Percentiles rank a stretch among this genome's conserved stretches.
Conservation (phyloP, 1,284 basidiomycete genomes). For the Ceratobasidium sp. region DNA sequence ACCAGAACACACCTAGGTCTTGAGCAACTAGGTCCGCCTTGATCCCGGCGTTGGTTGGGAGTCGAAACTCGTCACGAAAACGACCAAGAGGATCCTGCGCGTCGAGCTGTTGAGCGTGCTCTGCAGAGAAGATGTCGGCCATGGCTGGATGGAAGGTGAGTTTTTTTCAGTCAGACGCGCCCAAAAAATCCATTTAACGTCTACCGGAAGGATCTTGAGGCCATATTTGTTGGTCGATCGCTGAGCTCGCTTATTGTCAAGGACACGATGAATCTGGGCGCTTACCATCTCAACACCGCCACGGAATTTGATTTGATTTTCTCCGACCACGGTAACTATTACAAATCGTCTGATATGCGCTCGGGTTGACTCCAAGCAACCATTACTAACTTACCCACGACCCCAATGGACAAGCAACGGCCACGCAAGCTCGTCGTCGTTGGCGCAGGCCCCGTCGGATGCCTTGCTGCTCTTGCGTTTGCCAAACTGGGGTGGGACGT, state of each 20-base stretch:
- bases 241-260: constrained; percentile 2
- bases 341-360: constrained; percentile 2
- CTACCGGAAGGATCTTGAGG: constrained; percentile 31
- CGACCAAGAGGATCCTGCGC: constrained; percentile 51
- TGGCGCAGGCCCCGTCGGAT: constrained; percentile 95
- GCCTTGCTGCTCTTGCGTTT: constrained; percentile 87
- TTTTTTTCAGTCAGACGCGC: neutral
- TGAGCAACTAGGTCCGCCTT: constrained; percentile 61
- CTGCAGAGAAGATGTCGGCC: constrained; percentile 34
- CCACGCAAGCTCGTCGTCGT: constrained; percentile 59
- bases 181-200: constrained; percentile 31
- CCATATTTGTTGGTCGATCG: constrained; percentile 1
- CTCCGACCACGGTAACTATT: constrained; percentile 16
- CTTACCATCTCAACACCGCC: neutral
- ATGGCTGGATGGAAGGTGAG: constrained; percentile 1
- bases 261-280: neutral
- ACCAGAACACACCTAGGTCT: constrained; percentile 54
- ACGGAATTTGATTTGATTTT: constrained; percentile 1
- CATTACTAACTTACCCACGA: constrained; percentile 29
- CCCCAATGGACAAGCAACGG: constrained; percentile 23
- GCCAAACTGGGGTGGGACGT: constrained; percentile 91
- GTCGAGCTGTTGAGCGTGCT: constrained; percentile 44
- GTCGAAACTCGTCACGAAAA: constrained; percentile 67
- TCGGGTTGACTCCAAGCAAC: constrained; percentile 6
- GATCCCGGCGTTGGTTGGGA: constrained; percentile 70